These are phyloP conservation scores for Blastobotrys muscicola DNA, from an alignment of 805 yeast species.

Conservation along the genomic window DNA sequence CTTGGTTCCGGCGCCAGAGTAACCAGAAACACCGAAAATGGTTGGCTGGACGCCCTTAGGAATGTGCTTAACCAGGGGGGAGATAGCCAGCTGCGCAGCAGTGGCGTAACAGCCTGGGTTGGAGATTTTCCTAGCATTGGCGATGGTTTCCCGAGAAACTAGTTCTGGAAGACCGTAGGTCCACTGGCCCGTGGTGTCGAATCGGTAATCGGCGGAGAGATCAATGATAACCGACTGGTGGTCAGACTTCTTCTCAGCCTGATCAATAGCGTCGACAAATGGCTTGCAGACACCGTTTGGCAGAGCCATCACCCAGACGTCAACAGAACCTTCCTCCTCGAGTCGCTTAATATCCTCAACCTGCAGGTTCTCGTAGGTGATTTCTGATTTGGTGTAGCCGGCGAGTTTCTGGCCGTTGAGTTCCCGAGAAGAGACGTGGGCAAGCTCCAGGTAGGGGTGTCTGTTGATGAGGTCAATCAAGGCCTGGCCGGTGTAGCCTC, in stretches of 20 bases:
- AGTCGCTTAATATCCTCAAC: constrained; percentile 74
- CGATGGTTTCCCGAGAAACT: constrained; percentile 49
- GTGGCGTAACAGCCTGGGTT: constrained; percentile 99
- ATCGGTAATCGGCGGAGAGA: constrained; percentile 91
- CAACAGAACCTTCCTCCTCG: constrained; percentile 71
- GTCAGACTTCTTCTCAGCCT: constrained; percentile 33
- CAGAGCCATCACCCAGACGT: constrained; percentile 98
- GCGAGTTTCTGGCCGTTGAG: constrained; percentile 75
- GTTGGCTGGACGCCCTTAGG: constrained; percentile 60
- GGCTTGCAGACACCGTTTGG: constrained; percentile 90
- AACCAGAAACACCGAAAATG: constrained; percentile 93
- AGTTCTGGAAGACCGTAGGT: constrained; percentile 92
- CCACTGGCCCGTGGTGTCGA: constrained; percentile 85
- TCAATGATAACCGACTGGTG: constrained; percentile 78
- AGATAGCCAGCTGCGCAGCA: constrained; percentile 87
- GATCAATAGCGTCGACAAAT: constrained; percentile 35
- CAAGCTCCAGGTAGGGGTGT: constrained; percentile 79
- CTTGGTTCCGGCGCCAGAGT: constrained; percentile 98
- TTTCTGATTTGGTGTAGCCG: constrained; percentile 76
- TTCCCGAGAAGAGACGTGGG: constrained; percentile 95
- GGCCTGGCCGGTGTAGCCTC: constrained; percentile 96
- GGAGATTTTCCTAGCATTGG: constrained; percentile 69
- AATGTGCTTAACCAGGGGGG: constrained; percentile 63
- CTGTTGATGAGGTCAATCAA: constrained; percentile 75
- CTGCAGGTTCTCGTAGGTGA: constrained; percentile 77